These are phyloP conservation scores for Scutellaria baicalensis DNA, from an alignment of 257 asterid species.

Conservation along the genomic window DNA sequence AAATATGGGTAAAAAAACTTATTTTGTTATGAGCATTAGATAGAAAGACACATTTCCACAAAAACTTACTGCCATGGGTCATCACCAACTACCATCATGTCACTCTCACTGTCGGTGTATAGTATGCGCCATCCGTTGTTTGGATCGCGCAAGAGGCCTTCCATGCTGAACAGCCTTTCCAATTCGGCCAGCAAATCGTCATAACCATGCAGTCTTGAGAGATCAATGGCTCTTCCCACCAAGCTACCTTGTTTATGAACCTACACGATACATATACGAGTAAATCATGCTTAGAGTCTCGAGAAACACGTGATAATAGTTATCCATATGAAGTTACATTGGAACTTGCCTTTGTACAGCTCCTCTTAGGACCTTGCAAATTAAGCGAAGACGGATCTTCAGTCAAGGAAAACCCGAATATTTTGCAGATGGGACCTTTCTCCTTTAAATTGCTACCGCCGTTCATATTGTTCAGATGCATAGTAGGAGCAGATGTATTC, in stretches of 20 bases:
- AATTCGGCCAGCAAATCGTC: conserved; percentile 63
- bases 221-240: conserved; percentile 95
- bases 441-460: conserved; percentile 38
- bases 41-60: too few relatives aligned
- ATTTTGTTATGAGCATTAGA: background rate
- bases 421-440: conserved; percentile 44
- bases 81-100: conserved; percentile 97
- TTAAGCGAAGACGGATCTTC: conserved; percentile 53
- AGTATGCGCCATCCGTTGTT: conserved; percentile 82
- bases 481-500: conserved; percentile 32
- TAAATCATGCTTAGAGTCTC: conserved; percentile 1
- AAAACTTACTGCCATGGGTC: conserved; percentile 99
- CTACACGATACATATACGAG: conserved; percentile 41
- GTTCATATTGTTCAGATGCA: conserved; percentile 28
- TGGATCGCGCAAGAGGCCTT: conserved; percentile 71
- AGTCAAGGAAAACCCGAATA: conserved; percentile 72
- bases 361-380: conserved; percentile 62
- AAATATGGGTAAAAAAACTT: too few relatives aligned
- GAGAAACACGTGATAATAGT: background rate
- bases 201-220: conserved; percentile 62
- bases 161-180: conserved; percentile 85
- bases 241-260: conserved; percentile 96
- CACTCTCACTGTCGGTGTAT: conserved; percentile 92
- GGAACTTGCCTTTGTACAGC: conserved; percentile 69
- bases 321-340: background rate